Evolutionary conservation across 2,329 filamentous ascomycete species (phyloP).

Genomic region (Neopestalotiopsis clavispora): DNA sequence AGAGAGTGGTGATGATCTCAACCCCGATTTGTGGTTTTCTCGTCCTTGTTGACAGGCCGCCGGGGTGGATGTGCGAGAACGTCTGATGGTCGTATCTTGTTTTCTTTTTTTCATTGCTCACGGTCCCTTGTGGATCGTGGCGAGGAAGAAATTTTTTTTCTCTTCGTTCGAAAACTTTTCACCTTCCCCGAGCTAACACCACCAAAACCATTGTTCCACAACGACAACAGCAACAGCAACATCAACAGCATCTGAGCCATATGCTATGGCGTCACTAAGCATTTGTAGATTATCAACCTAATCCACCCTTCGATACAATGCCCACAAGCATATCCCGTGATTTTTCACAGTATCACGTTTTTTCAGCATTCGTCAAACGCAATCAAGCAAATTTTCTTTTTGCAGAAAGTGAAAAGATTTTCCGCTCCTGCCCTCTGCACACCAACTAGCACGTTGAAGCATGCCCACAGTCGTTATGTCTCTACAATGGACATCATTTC

Average conservation of each 20-base stretch:
- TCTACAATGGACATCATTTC: not conserved
- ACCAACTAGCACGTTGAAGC: not conserved
- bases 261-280: no score
- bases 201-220: no score
- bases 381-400: not conserved
- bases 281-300: no score
- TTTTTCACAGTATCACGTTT: no score
- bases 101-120: conserved; percentile 58
- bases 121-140: conserved; percentile 50
- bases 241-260: no score
- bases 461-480: not conserved
- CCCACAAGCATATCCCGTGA: no score
- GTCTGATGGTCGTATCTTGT: conserved; percentile 74
- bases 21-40: conserved; percentile 66
- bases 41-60: conserved; percentile 73
- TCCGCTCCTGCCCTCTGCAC: no score
- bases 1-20: conserved; percentile 96
- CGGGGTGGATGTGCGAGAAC: conserved; percentile 84
- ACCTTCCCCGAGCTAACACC: no score
- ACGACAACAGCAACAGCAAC: no score
- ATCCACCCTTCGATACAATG: no score
- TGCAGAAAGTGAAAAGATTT: no score
- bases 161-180: not conserved
- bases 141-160: conserved; percentile 53
- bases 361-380: not conserved